Base-by-base conservation (phyloP, 306 rosid genomes). In the Quercus variabilis region DNA sequence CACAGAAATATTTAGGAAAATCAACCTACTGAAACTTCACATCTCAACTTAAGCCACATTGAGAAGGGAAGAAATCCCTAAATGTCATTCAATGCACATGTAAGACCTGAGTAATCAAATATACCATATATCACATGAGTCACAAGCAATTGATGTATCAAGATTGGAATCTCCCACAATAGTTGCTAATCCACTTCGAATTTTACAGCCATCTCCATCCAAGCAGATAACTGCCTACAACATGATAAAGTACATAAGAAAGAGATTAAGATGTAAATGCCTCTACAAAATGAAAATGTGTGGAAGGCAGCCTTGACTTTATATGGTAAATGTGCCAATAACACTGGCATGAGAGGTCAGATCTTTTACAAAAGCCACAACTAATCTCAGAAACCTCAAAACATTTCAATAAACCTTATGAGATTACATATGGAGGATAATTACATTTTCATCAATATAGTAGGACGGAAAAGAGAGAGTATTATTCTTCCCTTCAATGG, bases 361-460 rank as follows among this genome's bases (percentile, higher is more conserved):
- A 58, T 25, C 23, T 60, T 60, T 60, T 10, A 25, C 33, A 25
- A 12, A 67, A 81, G 76, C 23, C 25, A 65, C 79, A 67, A 78
- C 71, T 69, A 60, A 73, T 80, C 67, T 70, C 21, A 77, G 59
- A 76, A 69, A 80, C 43, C 79, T 56, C 46, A 20, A 56, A 18
- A 67, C 62, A 57, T 55, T 71, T 38, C 71, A 23, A 77, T 55
- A 78, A 78, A 73, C 76, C 72, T 60, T 69, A 78, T 31, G 74
- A 46, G 18, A 60, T 76, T 77, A 73, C 18, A 73, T 26, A 63
- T 13, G 74, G 75, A 74, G 79, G 88, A 83, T 63, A 87, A 84
- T 89, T 91, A 93, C 98, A 91, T 91, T 91, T 91, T 95, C 98
- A 82, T 95, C 98, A 86, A 95, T 93, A 82, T 95, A 93, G 92